Evolutionary conservation across 805 yeast genomes (phyloP).

Genomic region (Yarrowia divulgata): DNA sequence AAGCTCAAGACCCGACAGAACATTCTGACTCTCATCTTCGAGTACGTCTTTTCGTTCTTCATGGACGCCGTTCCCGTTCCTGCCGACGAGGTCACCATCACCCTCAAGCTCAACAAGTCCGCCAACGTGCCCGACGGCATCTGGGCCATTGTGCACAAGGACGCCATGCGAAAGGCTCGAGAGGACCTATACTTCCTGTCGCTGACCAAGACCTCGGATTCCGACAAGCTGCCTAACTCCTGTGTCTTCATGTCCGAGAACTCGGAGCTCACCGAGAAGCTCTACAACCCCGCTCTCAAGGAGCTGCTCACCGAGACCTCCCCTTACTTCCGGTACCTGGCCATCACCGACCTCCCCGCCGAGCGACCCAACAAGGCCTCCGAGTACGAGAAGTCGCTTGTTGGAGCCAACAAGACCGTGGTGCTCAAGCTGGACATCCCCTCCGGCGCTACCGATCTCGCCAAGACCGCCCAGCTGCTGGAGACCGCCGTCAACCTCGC

Average conservation of each 20-base stretch:
- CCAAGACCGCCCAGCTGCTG: conserved; percentile 59
- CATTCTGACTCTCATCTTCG: conserved; percentile 69
- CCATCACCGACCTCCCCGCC: conserved; percentile 84
- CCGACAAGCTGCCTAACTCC: conserved; percentile 73
- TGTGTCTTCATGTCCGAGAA: conserved; percentile 91
- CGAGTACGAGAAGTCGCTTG: conserved; percentile 59
- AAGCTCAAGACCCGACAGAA: conserved; percentile 82
- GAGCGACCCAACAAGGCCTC: conserved; percentile 68
- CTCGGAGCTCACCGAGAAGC: conserved; percentile 75
- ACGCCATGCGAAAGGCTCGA: conserved; percentile 78
- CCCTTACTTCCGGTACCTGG: conserved; percentile 65
- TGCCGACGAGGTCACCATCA: conserved; percentile 65
- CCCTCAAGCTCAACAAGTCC: conserved; percentile 64
- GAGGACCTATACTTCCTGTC: conserved; percentile 81
- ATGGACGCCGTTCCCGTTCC: conserved; percentile 56
- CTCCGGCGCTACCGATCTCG: conserved; percentile 58
- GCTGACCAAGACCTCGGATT: conserved; percentile 78
- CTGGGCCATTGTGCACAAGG: conserved; percentile 84
- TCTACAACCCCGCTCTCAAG: conserved; percentile 58
- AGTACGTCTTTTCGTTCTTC: conserved; percentile 64
- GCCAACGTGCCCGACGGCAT: conserved; percentile 71
- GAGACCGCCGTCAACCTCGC: conserved; percentile 64
- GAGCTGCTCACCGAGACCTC: conserved; percentile 57
- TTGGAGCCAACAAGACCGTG: conserved; percentile 46
- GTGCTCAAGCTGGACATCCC: conserved; percentile 65